These are phyloP conservation scores for Eremothecium sinecaudum DNA, from an alignment of 1,139 yeast genomes.

Conservation along the genomic window DNA sequence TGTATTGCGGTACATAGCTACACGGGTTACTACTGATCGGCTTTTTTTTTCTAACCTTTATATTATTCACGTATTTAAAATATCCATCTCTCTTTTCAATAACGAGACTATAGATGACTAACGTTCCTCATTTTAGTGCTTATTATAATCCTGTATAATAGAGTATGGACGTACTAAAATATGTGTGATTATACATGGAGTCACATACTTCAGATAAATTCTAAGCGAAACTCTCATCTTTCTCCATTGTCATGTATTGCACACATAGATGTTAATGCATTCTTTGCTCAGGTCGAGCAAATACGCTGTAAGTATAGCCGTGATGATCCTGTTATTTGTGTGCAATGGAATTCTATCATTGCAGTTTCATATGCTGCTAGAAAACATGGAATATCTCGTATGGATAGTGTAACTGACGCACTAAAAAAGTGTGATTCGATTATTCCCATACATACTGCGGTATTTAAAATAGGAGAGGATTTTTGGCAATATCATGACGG, in stretches of 20 bases:
- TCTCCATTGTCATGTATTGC: slow-evolving; percentile 77
- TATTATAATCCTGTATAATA: too few relatives aligned
- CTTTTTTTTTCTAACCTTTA: too few relatives aligned
- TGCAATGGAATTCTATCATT: slow-evolving; percentile 82
- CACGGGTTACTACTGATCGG: too few relatives aligned
- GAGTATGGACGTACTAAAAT: not conserved
- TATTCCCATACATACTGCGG: slow-evolving; percentile 86
- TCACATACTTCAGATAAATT: slow-evolving; percentile 42
- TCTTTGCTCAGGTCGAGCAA: slow-evolving; percentile 91
- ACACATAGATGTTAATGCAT: slow-evolving; percentile 87
- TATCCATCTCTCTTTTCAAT: too few relatives aligned
- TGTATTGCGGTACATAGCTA: too few relatives aligned
- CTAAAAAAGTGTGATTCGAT: slow-evolving; percentile 63
- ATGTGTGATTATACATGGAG: slow-evolving; percentile 38
- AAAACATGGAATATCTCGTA: slow-evolving; percentile 66
- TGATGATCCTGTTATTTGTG: slow-evolving; percentile 83
- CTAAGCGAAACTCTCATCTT: slow-evolving; percentile 38
- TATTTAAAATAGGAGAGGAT: slow-evolving; percentile 76
- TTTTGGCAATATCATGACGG: slow-evolving; percentile 64
- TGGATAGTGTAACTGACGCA: slow-evolving; percentile 65
- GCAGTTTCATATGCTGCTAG: slow-evolving; percentile 91
- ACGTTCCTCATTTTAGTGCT: too few relatives aligned
- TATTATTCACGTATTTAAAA: too few relatives aligned
- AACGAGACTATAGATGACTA: too few relatives aligned
- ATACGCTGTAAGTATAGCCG: slow-evolving; percentile 53